Conservation (phyloP, 148 eudicot genomes). For the Amaranthus hypochondriacus region DNA sequence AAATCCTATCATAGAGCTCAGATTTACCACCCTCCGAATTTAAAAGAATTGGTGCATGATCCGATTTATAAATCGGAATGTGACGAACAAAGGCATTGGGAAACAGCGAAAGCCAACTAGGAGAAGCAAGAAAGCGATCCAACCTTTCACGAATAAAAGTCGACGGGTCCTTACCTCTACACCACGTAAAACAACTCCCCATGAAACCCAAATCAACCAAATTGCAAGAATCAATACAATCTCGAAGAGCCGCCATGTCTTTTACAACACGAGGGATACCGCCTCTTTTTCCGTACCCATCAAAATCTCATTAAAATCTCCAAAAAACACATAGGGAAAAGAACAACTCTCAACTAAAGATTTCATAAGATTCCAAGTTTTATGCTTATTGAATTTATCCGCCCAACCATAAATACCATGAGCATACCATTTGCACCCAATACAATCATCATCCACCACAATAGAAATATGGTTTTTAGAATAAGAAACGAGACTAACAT, state of each 20-base stretch:
- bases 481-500: neutral
- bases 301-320: neutral
- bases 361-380: neutral
- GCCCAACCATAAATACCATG: neutral
- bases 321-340: neutral
- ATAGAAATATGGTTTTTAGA: neutral
- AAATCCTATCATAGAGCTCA: neutral
- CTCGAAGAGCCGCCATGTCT: neutral
- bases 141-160: neutral
- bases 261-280: neutral
- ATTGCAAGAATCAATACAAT: neutral
- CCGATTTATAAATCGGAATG: neutral
- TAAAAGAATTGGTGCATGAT: neutral
- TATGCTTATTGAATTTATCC: neutral
- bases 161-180: neutral
- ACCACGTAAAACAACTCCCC: neutral
- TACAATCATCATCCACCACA: neutral
- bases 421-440: neutral
- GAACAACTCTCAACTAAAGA: too few species aligned
- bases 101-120: neutral
- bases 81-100: neutral
- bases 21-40: neutral
- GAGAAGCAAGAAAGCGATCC: neutral
- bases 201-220: neutral
- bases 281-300: neutral